Base-by-base conservation (phyloP, 1,139 yeast species). In the Hansenula sp. region DNA sequence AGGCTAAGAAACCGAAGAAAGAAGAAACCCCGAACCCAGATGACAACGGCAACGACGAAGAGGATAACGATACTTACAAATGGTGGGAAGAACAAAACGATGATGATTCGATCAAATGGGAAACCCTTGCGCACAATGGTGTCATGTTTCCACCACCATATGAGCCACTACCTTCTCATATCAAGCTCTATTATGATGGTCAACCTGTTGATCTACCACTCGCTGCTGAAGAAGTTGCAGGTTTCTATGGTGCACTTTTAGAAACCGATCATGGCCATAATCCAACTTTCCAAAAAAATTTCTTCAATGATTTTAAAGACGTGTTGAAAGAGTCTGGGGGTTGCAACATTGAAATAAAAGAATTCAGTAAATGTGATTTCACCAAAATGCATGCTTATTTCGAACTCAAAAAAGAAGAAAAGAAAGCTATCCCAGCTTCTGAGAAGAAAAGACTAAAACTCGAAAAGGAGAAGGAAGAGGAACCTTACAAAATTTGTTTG, bases 211-310 rank as follows among this genome's bases (percentile, higher is more conserved):
- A 68, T 25, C 70, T 91, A 48, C 93, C 96, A 0, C 66, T 70
- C 1, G 87, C 76, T 45, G 98, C 97, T 2, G 99, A 93, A 65
- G 98, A 93, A 64, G 97, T 93, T 31, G 98, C 97, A 0, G 97
- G 97, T 0, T 91, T 90, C 60, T 93, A 74, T 63, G 98, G 86
- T 16, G 96, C 96, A 8, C 76, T 91, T 79, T 51, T 91, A 37
- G 91, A 87, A 54, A 77, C 94, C 0, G 97, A 90, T 54, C 97
- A 91, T 64, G 95, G 91, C 13, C 76, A 81, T 52, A 91, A 90
- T 60, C 91, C 95, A 0, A 82, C 79, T 1, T 93, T 93, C 63
- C 95, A 84, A 54, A 77, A 81, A 60, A 93, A 93, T 62, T 93
- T 93, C 67, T 91, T 91, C 57, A 65, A 71, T 25, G 99, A 93